Percentiles rank a stretch among this genome's conserved stretches.
Evolutionary conservation across 2,329 filamentous ascomycete genomes (phyloP).

Genomic region (Westerdykella sp.): DNA sequence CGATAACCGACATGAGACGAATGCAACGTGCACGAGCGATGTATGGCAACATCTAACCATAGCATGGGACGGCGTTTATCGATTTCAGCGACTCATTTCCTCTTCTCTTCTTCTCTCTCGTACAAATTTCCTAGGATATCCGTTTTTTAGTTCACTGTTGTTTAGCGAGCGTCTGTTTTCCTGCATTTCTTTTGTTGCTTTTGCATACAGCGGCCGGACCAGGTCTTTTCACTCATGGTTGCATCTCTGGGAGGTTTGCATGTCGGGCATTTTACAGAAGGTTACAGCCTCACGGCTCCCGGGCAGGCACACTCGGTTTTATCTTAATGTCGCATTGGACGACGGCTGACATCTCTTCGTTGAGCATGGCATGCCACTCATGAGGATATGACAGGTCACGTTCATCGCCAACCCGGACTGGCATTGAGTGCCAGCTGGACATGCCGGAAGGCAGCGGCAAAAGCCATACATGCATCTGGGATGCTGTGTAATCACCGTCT

Average conservation of each 20-base stretch:
- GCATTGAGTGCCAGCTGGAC: slow-evolving; percentile 37
- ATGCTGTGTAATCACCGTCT: slow-evolving; percentile 33
- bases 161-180: slow-evolving; percentile 40
- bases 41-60: slow-evolving; percentile 39
- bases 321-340: slow-evolving; percentile 38
- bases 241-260: slow-evolving; percentile 43
- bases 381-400: slow-evolving; percentile 25
- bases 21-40: slow-evolving; percentile 40
- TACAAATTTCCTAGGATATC: slow-evolving; percentile 39
- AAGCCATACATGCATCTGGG: slow-evolving; percentile 36
- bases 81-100: slow-evolving; percentile 38
- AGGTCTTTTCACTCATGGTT: slow-evolving; percentile 36
- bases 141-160: slow-evolving; percentile 39
- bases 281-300: slow-evolving; percentile 42
- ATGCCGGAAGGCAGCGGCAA: slow-evolving; percentile 34
- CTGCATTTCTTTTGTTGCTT: slow-evolving; percentile 29
- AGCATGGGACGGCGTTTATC: slow-evolving; percentile 53
- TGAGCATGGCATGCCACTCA: slow-evolving; percentile 36
- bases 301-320: slow-evolving; percentile 38
- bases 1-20: slow-evolving; percentile 39
- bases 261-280: slow-evolving; percentile 40
- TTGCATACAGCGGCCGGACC: slow-evolving; percentile 32
- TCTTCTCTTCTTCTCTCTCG: slow-evolving; percentile 32
- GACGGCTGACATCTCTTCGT: slow-evolving; percentile 30
- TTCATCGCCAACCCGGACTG: slow-evolving; percentile 30